A percentile compares a stretch with the other conserved stretches of the same genome.
phyloP scores from a whole-genome alignment of 73 alveolate species.

The Uronychia binucleata region DNA sequence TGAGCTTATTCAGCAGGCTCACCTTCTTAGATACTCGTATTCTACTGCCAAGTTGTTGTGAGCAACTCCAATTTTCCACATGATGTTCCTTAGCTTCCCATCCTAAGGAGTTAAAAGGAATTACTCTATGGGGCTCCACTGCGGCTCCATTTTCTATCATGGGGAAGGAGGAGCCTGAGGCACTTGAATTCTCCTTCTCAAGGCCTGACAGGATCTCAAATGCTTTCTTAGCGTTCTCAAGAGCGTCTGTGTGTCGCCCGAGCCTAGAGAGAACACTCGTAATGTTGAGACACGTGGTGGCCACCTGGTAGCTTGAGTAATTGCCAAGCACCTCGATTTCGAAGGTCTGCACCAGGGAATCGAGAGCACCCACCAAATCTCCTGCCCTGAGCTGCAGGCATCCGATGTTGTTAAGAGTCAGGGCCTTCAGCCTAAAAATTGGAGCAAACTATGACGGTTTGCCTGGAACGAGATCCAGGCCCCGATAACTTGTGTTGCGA shows the following conservation, averaged over 20 bases:
- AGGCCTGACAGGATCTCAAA: background rate
- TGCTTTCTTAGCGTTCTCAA: background rate
- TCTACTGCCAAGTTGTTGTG: background rate
- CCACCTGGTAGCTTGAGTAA: background rate
- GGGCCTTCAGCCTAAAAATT: background rate
- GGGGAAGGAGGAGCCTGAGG: too few species aligned
- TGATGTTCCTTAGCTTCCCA: background rate
- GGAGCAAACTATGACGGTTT: background rate
- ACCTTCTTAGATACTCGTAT: background rate
- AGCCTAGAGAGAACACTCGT: background rate
- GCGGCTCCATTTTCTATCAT: background rate
- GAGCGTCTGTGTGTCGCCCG: background rate
- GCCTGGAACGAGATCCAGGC: conserved; percentile 1
- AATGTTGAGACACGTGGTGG: background rate
- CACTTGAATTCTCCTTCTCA: background rate
- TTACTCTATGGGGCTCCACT: background rate
- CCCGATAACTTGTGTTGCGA: too few species aligned
- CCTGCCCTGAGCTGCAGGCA: background rate
- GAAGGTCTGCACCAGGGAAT: background rate
- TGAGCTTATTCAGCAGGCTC: background rate
- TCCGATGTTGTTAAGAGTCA: background rate
- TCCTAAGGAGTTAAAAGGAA: background rate
- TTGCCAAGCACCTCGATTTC: background rate
- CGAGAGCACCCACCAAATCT: background rate
- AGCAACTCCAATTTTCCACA: background rate